Conservation (phyloP, 2,329 filamentous ascomycete species). For the Arthrinium puccinioides region DNA sequence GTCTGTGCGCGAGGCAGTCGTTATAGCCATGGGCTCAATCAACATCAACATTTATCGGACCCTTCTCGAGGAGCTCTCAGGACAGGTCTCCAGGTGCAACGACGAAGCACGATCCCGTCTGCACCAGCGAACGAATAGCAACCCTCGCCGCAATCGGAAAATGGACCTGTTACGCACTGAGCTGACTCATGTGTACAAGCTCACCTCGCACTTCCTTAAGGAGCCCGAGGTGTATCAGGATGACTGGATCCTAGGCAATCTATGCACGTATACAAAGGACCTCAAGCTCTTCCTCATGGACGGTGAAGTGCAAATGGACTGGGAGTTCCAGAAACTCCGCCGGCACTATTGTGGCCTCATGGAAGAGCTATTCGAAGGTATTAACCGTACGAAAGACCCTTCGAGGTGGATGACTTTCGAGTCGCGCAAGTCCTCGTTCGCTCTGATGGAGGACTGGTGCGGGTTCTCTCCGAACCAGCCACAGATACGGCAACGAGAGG, state of each 20-base stretch:
- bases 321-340: conserved; percentile 85
- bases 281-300: conserved; percentile 93
- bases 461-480: conserved; percentile 88
- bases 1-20: conserved; percentile 82
- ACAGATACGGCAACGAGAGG: conserved; percentile 75
- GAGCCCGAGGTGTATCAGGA: conserved; percentile 73
- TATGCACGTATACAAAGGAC: conserved; percentile 85
- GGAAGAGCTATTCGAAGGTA: conserved; percentile 86
- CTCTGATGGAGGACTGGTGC: conserved; percentile 98
- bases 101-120: conserved; percentile 82
- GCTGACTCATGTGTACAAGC: conserved; percentile 91
- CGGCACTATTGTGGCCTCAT: conserved; percentile 92
- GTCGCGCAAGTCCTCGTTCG: conserved; percentile 87
- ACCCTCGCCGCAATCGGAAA: conserved; percentile 70
- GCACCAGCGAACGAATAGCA: conserved; percentile 80
- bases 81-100: conserved; percentile 77
- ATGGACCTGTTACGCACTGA: conserved; percentile 87
- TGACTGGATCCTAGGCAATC: conserved; percentile 83
- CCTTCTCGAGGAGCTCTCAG: conserved; percentile 81
- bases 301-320: conserved; percentile 87
- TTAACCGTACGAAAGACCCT: conserved; percentile 77
- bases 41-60: conserved; percentile 91
- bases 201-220: conserved; percentile 84
- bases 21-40: conserved; percentile 86
- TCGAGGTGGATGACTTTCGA: conserved; percentile 97